Conservation (phyloP, 306 rosid species). For the Dryas octopetala region DNA sequence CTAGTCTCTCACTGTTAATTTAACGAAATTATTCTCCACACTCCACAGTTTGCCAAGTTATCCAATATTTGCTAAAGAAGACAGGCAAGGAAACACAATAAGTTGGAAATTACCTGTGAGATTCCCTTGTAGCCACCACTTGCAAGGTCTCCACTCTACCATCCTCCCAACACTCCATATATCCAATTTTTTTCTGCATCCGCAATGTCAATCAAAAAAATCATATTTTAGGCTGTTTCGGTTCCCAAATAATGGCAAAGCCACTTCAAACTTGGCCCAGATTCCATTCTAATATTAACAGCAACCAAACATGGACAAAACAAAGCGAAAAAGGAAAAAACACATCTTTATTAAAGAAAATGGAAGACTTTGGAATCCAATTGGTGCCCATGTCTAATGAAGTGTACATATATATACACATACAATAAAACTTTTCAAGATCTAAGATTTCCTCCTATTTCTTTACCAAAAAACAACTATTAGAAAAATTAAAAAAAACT, state of each 20-base stretch:
- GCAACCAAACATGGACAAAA: not conserved
- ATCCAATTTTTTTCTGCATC: conserved; percentile 50
- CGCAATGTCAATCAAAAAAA: conserved; percentile 17
- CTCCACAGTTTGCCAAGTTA: not conserved
- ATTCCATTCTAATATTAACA: not conserved
- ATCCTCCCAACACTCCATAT: conserved; percentile 80
- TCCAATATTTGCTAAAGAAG: not conserved
- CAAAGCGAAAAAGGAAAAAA: not conserved
- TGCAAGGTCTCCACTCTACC: conserved; percentile 88
- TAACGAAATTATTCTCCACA: not conserved
- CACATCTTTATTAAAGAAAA: not conserved
- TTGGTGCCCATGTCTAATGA: not conserved
- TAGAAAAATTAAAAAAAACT: not conserved
- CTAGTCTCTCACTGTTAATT: not conserved
- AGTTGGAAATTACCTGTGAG: conserved; percentile 41
- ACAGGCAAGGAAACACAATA: not conserved
- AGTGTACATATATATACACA: not conserved
- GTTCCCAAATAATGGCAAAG: not conserved
- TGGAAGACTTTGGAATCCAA: not conserved
- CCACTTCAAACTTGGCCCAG: conserved; percentile 1
- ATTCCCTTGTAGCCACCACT: conserved; percentile 80
- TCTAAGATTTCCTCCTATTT: not conserved
- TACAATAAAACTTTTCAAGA: not conserved
- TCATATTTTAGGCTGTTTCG: not conserved
- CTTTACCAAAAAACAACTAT: not conserved